These are phyloP conservation scores for Pneumocystis oryctolagi DNA, from an alignment of 1,139 yeast genomes.

Conservation along the genomic window DNA sequence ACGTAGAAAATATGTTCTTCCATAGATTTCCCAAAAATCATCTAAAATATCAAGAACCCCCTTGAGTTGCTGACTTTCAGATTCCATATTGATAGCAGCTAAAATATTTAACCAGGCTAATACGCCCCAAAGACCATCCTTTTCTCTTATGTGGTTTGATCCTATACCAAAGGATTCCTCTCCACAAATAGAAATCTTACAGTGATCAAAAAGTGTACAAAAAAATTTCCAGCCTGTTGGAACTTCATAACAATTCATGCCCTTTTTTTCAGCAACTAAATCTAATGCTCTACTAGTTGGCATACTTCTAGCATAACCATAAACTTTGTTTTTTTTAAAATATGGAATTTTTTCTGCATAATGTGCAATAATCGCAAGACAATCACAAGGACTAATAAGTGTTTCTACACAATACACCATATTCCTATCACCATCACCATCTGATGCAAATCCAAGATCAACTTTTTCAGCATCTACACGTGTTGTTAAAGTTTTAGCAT, in stretches of 20 bases:
- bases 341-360: conserved; percentile 70
- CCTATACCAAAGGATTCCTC: conserved; percentile 98
- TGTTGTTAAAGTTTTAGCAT: conserved; percentile 75
- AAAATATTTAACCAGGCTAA: conserved; percentile 92
- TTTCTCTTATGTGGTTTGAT: conserved; percentile 90
- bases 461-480: conserved; percentile 65
- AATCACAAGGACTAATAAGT: conserved; percentile 95
- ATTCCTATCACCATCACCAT: conserved; percentile 97
- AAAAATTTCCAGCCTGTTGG: conserved; percentile 99
- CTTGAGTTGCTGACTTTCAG: conserved; percentile 34
- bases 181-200: conserved; percentile 89
- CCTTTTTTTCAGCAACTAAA: conserved; percentile 68
- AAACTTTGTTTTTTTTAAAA: conserved; percentile 69
- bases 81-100: conserved; percentile 52
- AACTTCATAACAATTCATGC: conserved; percentile 72
- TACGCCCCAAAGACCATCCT: conserved; percentile 96
- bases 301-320: conserved; percentile 96
- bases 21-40: conserved; percentile 82
- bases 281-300: conserved; percentile 94
- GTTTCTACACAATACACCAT: conserved; percentile 96
- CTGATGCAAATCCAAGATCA: conserved; percentile 95
- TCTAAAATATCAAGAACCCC: conserved; percentile 69
- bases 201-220: conserved; percentile 85
- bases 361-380: conserved; percentile 94
- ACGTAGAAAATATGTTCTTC: conserved; percentile 95